phyloP scores from a whole-genome alignment of 23 red algal species.

The Pyropia haitanensis region DNA sequence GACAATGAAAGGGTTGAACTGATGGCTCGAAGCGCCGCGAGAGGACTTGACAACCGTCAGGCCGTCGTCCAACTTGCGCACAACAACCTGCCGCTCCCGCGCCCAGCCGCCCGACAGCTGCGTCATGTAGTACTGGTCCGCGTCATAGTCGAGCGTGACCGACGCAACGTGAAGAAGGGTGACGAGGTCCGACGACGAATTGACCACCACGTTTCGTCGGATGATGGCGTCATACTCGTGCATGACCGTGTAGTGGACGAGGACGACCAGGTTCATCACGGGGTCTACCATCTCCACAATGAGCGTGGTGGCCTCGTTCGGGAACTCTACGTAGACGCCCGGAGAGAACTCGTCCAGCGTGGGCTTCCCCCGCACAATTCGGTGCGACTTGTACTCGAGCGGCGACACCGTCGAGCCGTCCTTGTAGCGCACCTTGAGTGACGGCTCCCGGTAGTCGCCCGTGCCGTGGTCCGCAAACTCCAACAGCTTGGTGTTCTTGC shows the following conservation, averaged over 20 bases:
- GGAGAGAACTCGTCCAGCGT: slow-evolving; percentile 57
- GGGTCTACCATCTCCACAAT: slow-evolving; percentile 89
- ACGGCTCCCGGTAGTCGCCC: slow-evolving; percentile 81
- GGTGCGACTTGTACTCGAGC: slow-evolving; percentile 66
- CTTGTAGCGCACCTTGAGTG: slow-evolving; percentile 64
- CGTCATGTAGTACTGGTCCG: slow-evolving; percentile 84
- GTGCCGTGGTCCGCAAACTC: slow-evolving; percentile 93
- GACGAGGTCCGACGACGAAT: slow-evolving; percentile 42
- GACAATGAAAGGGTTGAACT: slow-evolving; percentile 87
- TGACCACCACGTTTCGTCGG: slow-evolving; percentile 57
- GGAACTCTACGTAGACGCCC: slow-evolving; percentile 48
- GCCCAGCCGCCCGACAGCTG: slow-evolving; percentile 94
- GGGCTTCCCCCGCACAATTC: slow-evolving; percentile 67
- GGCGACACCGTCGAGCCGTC: slow-evolving; percentile 78
- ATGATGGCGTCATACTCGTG: slow-evolving; percentile 89
- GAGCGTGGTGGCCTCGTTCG: slow-evolving; percentile 80
- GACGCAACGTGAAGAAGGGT: slow-evolving; percentile 56
- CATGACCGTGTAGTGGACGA: slow-evolving; percentile 81
- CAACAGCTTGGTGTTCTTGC: slow-evolving; percentile 89
- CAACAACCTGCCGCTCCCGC: slow-evolving; percentile 73
- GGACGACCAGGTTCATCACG: slow-evolving; percentile 48
- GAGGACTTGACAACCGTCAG: slow-evolving; percentile 58
- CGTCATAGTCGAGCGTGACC: slow-evolving; percentile 91
- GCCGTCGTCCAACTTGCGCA: slow-evolving; percentile 60
- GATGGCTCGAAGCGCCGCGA: slow-evolving; percentile 83